Percentiles rank a stretch among this genome's conserved stretches.
Evolutionary conservation across 2,329 filamentous ascomycete genomes (phyloP).

Genomic region (Cadophora sp.): DNA sequence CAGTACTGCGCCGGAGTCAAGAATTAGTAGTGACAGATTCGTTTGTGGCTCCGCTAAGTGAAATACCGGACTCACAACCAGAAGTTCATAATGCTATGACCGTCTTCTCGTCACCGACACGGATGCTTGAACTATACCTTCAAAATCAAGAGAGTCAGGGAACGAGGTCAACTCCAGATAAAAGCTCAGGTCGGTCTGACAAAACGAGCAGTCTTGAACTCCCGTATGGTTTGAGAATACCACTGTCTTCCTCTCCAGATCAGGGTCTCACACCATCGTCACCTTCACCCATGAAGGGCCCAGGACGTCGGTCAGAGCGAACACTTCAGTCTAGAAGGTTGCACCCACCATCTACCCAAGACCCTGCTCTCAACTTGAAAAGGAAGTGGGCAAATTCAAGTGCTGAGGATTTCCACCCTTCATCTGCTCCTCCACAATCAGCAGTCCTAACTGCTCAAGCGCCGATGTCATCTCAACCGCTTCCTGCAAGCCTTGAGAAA

Average conservation of each 20-base stretch:
- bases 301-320: background rate
- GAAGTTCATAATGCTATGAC: slow-evolving; percentile 44
- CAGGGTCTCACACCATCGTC: slow-evolving; percentile 10
- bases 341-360: slow-evolving; percentile 20
- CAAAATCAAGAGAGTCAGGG: slow-evolving; percentile 41
- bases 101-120: slow-evolving; percentile 55
- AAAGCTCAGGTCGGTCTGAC: background rate
- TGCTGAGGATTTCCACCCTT: slow-evolving; percentile 16
- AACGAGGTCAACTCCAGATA: background rate
- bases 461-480: slow-evolving; percentile 1
- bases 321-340: background rate
- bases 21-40: slow-evolving; percentile 36
- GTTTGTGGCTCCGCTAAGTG: slow-evolving; percentile 55
- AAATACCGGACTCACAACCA: slow-evolving; percentile 62
- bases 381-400: slow-evolving; percentile 25
- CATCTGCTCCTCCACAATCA: slow-evolving; percentile 23
- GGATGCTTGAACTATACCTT: slow-evolving; percentile 57
- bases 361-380: slow-evolving; percentile 21
- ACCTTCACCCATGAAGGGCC: slow-evolving; percentile 23
- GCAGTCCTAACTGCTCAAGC: background rate
- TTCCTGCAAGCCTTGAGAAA: slow-evolving; percentile 2
- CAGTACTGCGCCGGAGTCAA: slow-evolving; percentile 3
- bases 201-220: slow-evolving; percentile 14
- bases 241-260: background rate
- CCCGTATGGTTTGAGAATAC: background rate